These are phyloP conservation scores for Diaporthe citrichinensis DNA, from an alignment of 2,329 filamentous ascomycete species.

Conservation along the genomic window DNA sequence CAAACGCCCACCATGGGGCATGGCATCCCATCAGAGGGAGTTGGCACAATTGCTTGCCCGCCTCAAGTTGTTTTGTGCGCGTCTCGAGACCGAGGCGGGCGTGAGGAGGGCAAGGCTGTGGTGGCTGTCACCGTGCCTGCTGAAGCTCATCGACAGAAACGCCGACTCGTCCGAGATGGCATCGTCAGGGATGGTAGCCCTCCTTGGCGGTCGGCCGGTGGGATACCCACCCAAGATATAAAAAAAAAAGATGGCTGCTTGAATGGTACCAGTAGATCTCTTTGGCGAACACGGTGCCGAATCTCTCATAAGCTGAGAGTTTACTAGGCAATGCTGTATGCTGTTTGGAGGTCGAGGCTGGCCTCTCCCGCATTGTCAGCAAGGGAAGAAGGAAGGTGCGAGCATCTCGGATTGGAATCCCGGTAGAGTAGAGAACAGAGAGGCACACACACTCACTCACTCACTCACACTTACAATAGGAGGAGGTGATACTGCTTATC, in stretches of 20 bases:
- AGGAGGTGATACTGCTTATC: conserved; percentile 23
- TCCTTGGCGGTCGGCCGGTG: not conserved
- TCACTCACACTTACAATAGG: not conserved
- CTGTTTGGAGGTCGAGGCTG: not conserved
- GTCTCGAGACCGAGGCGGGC: not conserved
- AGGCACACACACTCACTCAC: not conserved
- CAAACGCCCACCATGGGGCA: not conserved
- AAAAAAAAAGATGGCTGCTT: not conserved
- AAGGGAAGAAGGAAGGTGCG: conserved; percentile 2
- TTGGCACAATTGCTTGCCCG: not conserved
- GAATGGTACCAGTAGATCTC: not conserved
- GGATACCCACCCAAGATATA: not conserved
- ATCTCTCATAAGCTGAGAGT: not conserved
- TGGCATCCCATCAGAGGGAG: not conserved
- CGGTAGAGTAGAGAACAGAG: conserved; percentile 11
- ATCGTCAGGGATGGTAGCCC: conserved; percentile 28
- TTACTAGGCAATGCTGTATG: not conserved
- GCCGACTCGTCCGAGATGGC: conserved; percentile 28
- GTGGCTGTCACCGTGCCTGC: not conserved
- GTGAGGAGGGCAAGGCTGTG: not conserved
- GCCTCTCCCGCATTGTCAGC: conserved; percentile 1
- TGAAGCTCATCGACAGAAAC: conserved; percentile 1
- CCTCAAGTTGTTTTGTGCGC: not conserved
- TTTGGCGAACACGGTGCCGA: not conserved
- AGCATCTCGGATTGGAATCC: conserved; percentile 17